These are phyloP conservation scores for Cajanus cajan DNA, from an alignment of 306 rosid species.

Conservation along the genomic window DNA sequence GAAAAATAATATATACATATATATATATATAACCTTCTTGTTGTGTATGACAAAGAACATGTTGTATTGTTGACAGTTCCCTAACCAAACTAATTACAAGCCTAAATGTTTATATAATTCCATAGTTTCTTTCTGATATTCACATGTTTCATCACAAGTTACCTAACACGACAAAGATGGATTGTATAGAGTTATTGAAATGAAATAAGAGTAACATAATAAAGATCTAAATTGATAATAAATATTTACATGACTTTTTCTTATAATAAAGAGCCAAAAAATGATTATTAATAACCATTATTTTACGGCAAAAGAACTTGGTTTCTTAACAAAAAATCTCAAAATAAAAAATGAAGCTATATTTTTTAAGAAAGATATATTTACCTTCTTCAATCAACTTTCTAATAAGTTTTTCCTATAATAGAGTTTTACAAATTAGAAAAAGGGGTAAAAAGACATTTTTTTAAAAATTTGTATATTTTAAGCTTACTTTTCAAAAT, in stretches of 20 bases:
- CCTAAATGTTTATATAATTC: not conserved
- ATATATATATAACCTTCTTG: not conserved
- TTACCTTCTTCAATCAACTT: not conserved
- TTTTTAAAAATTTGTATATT: not conserved
- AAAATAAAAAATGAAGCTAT: not conserved
- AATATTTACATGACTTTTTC: not conserved
- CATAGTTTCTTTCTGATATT: not conserved
- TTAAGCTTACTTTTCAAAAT: not conserved
- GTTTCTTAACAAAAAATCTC: not conserved
- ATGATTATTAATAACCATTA: not conserved
- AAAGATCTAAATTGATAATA: not conserved
- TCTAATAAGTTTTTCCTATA: not conserved
- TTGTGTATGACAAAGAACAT: not conserved
- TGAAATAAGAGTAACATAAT: not conserved
- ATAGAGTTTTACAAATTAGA: not conserved
- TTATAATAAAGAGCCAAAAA: not conserved
- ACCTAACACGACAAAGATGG: too few species aligned
- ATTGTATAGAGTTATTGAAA: too few species aligned
- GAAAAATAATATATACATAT: too few species aligned
- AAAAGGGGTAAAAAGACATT: not conserved
- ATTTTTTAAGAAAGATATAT: not conserved
- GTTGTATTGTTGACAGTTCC: not conserved
- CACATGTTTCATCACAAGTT: not conserved
- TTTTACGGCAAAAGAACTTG: not conserved
- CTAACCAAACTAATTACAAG: conserved; percentile 5